Percentiles rank a stretch among this genome's conserved stretches.
phyloP scores from a whole-genome alignment of 2,329 filamentous ascomycete genomes.

The Hypoxylon sp. region DNA sequence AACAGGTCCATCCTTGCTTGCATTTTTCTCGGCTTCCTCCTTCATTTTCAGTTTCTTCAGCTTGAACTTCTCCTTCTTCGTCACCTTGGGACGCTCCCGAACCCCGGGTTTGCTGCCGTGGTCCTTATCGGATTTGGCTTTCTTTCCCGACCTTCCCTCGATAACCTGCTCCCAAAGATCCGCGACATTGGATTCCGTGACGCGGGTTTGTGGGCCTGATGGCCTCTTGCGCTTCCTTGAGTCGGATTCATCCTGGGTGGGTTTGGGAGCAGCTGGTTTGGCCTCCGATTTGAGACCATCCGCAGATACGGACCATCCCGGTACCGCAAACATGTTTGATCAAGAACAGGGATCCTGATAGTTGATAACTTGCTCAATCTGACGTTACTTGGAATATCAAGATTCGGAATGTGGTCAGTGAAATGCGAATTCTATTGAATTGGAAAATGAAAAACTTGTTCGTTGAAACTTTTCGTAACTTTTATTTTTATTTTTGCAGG shows the following conservation, averaged over 20 bases:
- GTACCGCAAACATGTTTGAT: conserved; percentile 84
- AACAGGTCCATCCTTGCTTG: conserved; percentile 3
- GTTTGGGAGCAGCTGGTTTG: conserved; percentile 45
- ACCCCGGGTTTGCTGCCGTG: conserved; percentile 34
- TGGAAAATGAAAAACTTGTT: conserved; percentile 4
- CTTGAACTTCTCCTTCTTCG: conserved; percentile 43
- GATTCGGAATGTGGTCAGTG: conserved; percentile 6
- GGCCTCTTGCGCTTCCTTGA: conserved; percentile 66
- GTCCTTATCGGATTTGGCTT: conserved; percentile 38
- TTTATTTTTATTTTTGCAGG: too few species aligned
- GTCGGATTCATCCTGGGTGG: conserved; percentile 38
- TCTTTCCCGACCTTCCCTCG: conserved; percentile 65
- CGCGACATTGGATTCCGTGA: conserved; percentile 76
- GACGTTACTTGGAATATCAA: neutral
- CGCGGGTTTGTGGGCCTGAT: conserved; percentile 50
- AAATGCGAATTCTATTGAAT: conserved; percentile 5
- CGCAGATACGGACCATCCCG: conserved; percentile 86
- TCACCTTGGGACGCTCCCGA: conserved; percentile 34
- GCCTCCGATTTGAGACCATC: conserved; percentile 75
- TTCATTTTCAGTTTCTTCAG: conserved; percentile 41
- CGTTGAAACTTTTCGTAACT: conserved; percentile 39
- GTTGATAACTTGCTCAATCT: neutral
- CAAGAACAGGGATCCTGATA: neutral
- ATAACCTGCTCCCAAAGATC: conserved; percentile 83
- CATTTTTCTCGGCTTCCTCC: conserved; percentile 21